Conservation (phyloP, 768 basidiomycete species). For the Panaeolus papilionaceus region DNA sequence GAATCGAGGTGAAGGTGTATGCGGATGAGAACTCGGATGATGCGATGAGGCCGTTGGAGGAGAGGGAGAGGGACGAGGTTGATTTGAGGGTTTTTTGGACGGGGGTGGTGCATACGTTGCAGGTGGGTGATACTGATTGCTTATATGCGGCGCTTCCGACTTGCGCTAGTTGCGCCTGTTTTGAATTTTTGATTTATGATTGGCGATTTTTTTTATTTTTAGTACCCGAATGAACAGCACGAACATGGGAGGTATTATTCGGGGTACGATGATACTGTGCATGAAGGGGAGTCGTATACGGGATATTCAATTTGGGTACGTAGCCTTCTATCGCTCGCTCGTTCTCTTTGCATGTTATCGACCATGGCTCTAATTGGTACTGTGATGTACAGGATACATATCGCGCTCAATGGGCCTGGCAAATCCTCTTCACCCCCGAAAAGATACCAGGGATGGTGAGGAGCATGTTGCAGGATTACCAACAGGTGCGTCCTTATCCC, state of each 20-base stretch:
- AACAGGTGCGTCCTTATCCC: constrained; percentile 47
- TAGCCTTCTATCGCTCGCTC: not conserved
- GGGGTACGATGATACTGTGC: constrained; percentile 72
- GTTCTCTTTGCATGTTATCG: too few species aligned
- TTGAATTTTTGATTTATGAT: too few species aligned
- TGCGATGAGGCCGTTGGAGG: constrained; percentile 10
- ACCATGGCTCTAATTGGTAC: too few species aligned
- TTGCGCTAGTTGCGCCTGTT: too few species aligned
- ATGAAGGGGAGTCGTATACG: constrained; percentile 72
- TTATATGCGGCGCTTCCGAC: too few species aligned
- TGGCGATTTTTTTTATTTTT: too few species aligned
- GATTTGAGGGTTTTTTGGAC: constrained; percentile 61
- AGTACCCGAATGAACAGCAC: constrained; percentile 82
- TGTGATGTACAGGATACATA: constrained; percentile 64
- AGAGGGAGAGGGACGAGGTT: constrained; percentile 42
- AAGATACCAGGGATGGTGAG: constrained; percentile 76
- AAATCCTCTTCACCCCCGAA: constrained; percentile 75
- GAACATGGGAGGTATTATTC: constrained; percentile 78
- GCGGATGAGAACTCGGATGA: constrained; percentile 25
- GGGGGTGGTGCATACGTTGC: constrained; percentile 65
- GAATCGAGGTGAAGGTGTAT: constrained; percentile 56
- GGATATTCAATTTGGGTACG: constrained; percentile 80
- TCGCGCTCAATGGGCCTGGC: constrained; percentile 81
- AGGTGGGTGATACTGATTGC: constrained; percentile 38
- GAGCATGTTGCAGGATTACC: constrained; percentile 83